A percentile compares a stretch with the other conserved stretches of the same genome.
These are phyloP conservation scores for Wallacemonas collosoma DNA, from an alignment of 208 protist species.

Conservation along the genomic window DNA sequence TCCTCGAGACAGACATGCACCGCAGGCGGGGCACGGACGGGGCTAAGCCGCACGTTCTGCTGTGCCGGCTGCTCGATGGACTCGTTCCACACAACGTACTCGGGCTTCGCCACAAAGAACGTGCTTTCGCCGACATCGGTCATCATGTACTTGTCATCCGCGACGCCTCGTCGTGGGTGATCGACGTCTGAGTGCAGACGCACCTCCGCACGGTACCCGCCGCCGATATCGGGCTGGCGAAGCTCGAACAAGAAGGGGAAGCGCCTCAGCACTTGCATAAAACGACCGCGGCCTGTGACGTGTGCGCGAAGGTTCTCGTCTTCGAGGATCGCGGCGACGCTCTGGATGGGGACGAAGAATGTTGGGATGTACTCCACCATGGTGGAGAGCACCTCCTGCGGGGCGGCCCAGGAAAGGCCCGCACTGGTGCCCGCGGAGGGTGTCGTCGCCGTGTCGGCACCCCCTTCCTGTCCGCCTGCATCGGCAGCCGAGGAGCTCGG, in stretches of 20 bases:
- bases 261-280: slow-evolving; percentile 58
- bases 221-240: slow-evolving; percentile 25
- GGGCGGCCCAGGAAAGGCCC: slow-evolving; percentile 45
- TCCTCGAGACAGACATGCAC: slow-evolving; percentile 82
- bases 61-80: slow-evolving; percentile 53
- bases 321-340: slow-evolving; percentile 74
- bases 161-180: slow-evolving; percentile 69
- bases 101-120: slow-evolving; percentile 74
- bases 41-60: slow-evolving; percentile 51
- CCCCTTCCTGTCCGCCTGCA: too few species aligned
- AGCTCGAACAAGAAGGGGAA: slow-evolving; percentile 86
- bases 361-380: slow-evolving; percentile 85
- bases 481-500: not conserved
- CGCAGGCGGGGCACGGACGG: slow-evolving; percentile 58
- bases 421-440: not conserved
- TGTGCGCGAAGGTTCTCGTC: slow-evolving; percentile 64
- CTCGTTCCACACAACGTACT: slow-evolving; percentile 70
- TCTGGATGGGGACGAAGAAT: slow-evolving; percentile 73
- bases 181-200: slow-evolving; percentile 68
- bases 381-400: slow-evolving; percentile 64
- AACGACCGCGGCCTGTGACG: slow-evolving; percentile 56
- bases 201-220: slow-evolving; percentile 43
- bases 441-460: not conserved
- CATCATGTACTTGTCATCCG: slow-evolving; percentile 87
- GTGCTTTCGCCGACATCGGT: slow-evolving; percentile 75